A percentile compares a stretch with the other conserved stretches of the same genome.
Conservation (phyloP, 2,329 filamentous ascomycete species). For the Aspergillus sp. region DNA sequence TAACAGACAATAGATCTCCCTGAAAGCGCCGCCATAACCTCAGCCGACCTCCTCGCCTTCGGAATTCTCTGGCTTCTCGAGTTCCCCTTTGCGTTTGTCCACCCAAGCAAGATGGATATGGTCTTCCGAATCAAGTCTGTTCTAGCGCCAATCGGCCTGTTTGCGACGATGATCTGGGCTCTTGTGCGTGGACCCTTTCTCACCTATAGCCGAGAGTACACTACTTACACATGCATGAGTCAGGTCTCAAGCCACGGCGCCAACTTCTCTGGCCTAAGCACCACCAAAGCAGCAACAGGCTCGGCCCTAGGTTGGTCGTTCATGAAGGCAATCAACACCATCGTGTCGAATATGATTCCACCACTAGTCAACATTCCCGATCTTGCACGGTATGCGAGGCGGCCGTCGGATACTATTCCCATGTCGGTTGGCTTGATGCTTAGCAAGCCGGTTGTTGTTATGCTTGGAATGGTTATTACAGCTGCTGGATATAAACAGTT, state of each 20-base stretch:
- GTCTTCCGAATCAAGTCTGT: constrained; percentile 1
- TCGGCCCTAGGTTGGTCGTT: constrained; percentile 2
- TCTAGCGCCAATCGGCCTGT: neutral
- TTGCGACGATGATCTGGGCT: constrained; percentile 5
- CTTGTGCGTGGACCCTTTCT: neutral
- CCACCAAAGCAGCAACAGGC: neutral
- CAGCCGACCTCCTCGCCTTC: constrained; percentile 1
- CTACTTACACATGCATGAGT: neutral
- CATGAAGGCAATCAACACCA: constrained; percentile 5
- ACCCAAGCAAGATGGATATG: constrained; percentile 4
- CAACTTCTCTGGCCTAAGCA: neutral
- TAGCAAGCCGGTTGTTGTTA: constrained; percentile 2
- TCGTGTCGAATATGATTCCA: constrained; percentile 1
- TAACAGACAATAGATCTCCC: neutral
- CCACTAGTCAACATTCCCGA: constrained; percentile 2
- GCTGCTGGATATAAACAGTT: constrained; percentile 7
- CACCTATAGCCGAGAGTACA: neutral
- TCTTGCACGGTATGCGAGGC: constrained; percentile 1
- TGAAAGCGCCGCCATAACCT: neutral
- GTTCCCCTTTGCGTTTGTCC: constrained; percentile 1
- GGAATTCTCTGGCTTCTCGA: constrained; percentile 4
- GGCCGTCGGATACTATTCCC: neutral
- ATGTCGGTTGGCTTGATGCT: constrained; percentile 1
- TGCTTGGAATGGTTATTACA: constrained; percentile 3
- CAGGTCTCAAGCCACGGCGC: constrained; percentile 3